phyloP scores from a whole-genome alignment of 768 basidiomycete species.

The Dioszegia aurantiaca region DNA sequence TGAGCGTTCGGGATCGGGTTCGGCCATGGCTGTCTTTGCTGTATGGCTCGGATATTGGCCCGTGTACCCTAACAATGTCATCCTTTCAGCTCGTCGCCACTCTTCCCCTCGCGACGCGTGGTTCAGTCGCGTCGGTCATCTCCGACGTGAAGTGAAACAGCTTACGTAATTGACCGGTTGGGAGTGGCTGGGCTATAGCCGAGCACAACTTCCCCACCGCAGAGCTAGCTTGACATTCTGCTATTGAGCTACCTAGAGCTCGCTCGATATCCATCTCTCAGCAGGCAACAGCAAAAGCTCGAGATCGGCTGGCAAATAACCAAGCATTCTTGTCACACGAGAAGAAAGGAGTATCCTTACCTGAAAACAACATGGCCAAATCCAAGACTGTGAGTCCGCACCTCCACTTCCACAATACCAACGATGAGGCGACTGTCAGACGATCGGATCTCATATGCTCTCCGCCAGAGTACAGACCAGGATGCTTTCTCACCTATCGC shows the following conservation, averaged over 20 bases:
- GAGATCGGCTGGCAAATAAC: no score
- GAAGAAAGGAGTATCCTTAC: background rate
- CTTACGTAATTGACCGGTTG: background rate
- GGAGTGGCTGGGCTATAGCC: background rate
- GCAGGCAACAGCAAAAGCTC: no score
- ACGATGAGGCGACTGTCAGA: background rate
- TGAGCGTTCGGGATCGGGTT: no score
- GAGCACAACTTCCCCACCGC: background rate
- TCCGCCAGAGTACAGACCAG: constrained; percentile 24
- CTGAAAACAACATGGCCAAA: background rate
- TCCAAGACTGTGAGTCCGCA: constrained; percentile 2
- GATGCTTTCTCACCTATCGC: constrained; percentile 10
- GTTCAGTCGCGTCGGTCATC: background rate
- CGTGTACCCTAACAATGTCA: no score
- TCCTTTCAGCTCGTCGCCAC: no score
- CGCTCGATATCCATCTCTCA: no score
- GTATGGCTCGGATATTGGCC: no score
- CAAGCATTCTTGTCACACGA: no score
- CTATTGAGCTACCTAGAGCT: no score
- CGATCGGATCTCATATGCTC: constrained; percentile 5
- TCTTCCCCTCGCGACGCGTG: no score
- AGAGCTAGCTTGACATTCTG: background rate
- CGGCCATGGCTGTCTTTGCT: background rate
- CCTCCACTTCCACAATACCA: background rate
- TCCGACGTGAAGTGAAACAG: constrained; percentile 9